Evolutionary conservation across 2,329 filamentous ascomycete species (phyloP).

Genomic region (Purpureocillium lavendulum): DNA sequence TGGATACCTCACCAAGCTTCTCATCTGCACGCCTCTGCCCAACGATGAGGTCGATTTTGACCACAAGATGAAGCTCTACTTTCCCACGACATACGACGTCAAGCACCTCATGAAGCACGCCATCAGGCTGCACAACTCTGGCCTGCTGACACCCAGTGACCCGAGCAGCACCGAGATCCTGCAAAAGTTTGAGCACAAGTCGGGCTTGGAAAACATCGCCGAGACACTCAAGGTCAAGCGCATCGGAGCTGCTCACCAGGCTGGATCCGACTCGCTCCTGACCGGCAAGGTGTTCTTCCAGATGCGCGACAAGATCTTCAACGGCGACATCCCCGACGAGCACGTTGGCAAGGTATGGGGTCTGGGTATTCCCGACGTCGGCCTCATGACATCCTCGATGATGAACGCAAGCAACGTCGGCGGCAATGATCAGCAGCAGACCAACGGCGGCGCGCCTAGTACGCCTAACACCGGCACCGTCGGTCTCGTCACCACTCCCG

Average conservation of each 20-base stretch:
- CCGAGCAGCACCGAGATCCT: constrained; percentile 64
- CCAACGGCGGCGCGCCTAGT: constrained; percentile 38
- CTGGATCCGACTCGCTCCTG: constrained; percentile 85
- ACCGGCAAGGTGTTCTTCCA: constrained; percentile 95
- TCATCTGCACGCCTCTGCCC: constrained; percentile 74
- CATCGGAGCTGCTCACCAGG: constrained; percentile 81
- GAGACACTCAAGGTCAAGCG: constrained; percentile 88
- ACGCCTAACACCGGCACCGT: constrained; percentile 61
- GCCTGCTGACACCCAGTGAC: constrained; percentile 55
- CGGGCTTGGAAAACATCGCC: constrained; percentile 85
- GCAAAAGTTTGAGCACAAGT: constrained; percentile 80
- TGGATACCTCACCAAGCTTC: constrained; percentile 90
- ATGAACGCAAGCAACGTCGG: constrained; percentile 16
- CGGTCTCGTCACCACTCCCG: constrained; percentile 39
- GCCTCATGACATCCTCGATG: constrained; percentile 26
- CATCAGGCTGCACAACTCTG: constrained; percentile 58
- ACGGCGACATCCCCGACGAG: constrained; percentile 69
- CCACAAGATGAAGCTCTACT: constrained; percentile 81
- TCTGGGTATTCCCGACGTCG: constrained; percentile 63
- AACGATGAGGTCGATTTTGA: constrained; percentile 88
- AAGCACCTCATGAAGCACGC: constrained; percentile 95
- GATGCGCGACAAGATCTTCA: constrained; percentile 81
- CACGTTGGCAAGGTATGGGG: constrained; percentile 92
- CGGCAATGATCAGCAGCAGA: constrained; percentile 31
- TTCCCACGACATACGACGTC: constrained; percentile 89